These are phyloP conservation scores for Apiospora rasikravindrae DNA, from an alignment of 2,329 filamentous ascomycete species.

Conservation along the genomic window DNA sequence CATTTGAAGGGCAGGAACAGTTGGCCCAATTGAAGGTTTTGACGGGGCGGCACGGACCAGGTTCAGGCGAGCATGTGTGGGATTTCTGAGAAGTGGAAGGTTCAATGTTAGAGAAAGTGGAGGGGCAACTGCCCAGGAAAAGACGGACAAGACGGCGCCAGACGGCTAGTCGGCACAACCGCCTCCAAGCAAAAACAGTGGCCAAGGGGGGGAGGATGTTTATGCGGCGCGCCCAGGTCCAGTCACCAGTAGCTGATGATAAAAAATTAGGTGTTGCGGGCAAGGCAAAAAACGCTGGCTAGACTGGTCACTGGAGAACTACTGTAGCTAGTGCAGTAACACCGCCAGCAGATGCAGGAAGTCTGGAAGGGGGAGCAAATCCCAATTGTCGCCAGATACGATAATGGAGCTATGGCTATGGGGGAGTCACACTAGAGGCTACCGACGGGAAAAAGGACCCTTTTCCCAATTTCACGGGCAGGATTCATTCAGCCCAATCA, in stretches of 20 bases:
- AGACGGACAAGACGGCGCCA: constrained; percentile 14
- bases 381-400: neutral
- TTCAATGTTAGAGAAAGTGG: constrained; percentile 18
- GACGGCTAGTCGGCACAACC: constrained; percentile 15
- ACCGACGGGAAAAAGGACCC: neutral
- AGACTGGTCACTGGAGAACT: neutral
- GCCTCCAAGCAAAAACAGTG: constrained; percentile 5
- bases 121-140: constrained; percentile 8
- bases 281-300: constrained; percentile 6
- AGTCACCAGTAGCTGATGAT: neutral
- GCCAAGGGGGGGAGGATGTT: neutral
- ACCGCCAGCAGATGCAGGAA: neutral
- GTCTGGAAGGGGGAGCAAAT: neutral
- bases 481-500: neutral
- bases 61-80: constrained; percentile 14
- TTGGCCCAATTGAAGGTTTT: constrained; percentile 18
- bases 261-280: constrained; percentile 6
- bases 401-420: neutral
- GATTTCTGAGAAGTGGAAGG: constrained; percentile 12
- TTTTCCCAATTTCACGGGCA: neutral
- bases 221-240: neutral
- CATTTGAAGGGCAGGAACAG: constrained; percentile 15
- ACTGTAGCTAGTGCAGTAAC: constrained; percentile 6
- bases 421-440: neutral
- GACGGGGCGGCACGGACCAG: constrained; percentile 16